phyloP scores from a whole-genome alignment of 1,284 basidiomycete genomes.

The Ganoderma meredithae region DNA sequence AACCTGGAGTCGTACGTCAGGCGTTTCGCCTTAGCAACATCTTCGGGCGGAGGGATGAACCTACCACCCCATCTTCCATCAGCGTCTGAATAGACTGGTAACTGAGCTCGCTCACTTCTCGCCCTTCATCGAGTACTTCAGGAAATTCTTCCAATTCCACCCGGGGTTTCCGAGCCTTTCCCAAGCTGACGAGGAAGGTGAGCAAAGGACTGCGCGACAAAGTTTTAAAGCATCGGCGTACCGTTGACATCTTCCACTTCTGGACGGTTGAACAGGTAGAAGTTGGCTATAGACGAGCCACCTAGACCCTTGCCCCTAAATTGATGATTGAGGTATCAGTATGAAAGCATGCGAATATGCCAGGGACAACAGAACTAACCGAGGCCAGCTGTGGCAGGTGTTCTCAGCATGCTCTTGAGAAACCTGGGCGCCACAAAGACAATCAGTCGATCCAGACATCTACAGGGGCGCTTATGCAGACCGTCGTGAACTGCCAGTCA shows the following conservation, averaged over 20 bases:
- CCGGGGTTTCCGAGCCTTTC: conserved; percentile 36
- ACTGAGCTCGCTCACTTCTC: background rate
- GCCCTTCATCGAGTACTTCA: conserved; percentile 24
- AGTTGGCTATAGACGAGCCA: conserved; percentile 29
- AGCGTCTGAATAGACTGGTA: background rate
- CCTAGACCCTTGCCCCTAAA: conserved; percentile 30
- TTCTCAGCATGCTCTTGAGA: background rate
- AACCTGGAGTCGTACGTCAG: conserved; percentile 14
- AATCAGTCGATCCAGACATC: background rate
- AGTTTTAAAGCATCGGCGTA: background rate
- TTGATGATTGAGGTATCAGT: background rate
- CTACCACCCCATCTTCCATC: background rate
- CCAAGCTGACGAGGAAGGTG: conserved; percentile 11
- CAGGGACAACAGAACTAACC: background rate
- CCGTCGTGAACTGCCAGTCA: conserved; percentile 26
- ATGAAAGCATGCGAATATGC: background rate
- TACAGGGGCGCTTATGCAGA: background rate
- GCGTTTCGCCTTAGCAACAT: conserved; percentile 3
- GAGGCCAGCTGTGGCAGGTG: background rate
- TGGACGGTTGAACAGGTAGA: conserved; percentile 26
- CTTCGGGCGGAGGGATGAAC: conserved; percentile 15
- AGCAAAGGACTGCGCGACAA: background rate
- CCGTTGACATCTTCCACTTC: conserved; percentile 25
- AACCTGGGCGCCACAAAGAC: background rate
- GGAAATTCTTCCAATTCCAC: conserved; percentile 35